Conservation (phyloP, 176 grass and related monocot genomes). For the Oryza officinalis region DNA sequence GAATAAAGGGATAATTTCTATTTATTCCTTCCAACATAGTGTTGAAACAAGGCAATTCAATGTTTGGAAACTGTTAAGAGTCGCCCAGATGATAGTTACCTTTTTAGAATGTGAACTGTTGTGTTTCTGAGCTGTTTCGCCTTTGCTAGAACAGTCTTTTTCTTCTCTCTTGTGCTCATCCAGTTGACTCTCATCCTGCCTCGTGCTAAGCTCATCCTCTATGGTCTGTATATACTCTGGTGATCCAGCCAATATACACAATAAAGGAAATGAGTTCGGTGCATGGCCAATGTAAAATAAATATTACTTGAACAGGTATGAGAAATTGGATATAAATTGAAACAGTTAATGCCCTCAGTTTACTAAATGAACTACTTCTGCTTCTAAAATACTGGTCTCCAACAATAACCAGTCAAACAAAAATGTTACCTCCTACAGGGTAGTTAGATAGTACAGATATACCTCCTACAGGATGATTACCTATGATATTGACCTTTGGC, state of each 20-base stretch:
- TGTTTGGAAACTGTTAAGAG: background rate
- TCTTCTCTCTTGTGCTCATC: constrained; percentile 28
- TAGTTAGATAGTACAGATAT: background rate
- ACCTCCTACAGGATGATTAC: background rate
- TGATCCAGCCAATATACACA: constrained; percentile 15
- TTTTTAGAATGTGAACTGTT: constrained; percentile 40
- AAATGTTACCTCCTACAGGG: background rate
- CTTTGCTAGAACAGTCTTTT: constrained; percentile 30
- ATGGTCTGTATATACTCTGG: background rate
- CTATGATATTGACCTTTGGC: background rate
- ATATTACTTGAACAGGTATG: constrained; percentile 14
- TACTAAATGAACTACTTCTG: background rate
- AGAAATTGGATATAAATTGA: background rate
- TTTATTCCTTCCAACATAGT: constrained; percentile 17
- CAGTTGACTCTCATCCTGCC: constrained; percentile 10
- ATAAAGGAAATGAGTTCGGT: background rate
- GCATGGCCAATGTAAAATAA: background rate
- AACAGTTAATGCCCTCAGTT: background rate
- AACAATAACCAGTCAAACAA: background rate
- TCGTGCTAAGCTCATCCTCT: constrained; percentile 38
- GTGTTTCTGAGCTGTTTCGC: constrained; percentile 21
- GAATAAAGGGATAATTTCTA: background rate
- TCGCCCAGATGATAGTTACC: constrained; percentile 21
- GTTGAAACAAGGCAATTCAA: background rate
- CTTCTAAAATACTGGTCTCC: background rate